A percentile compares a stretch with the other conserved stretches of the same genome.
Evolutionary conservation across 371 early-diverging fungal species (phyloP).

Genomic region (Nematocida ausubeli): DNA sequence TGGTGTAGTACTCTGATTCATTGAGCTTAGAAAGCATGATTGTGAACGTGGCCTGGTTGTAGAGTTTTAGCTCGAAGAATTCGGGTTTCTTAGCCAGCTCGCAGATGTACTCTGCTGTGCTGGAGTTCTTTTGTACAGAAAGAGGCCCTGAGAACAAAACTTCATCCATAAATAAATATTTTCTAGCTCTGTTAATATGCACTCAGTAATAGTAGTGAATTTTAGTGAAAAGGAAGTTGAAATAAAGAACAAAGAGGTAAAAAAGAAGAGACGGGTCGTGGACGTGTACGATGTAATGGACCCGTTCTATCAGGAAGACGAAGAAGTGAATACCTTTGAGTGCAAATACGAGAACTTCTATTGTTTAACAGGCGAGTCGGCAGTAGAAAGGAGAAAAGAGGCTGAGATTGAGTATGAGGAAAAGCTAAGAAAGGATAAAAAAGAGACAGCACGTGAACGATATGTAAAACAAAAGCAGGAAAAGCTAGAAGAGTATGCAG

Average conservation of each 20-base stretch:
- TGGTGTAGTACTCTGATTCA: constrained; percentile 62
- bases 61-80: constrained; percentile 12
- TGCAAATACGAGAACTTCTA: constrained; percentile 43
- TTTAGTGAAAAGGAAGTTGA: constrained; percentile 32
- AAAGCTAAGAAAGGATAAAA: constrained; percentile 44
- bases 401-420: not conserved
- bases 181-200: constrained; percentile 21
- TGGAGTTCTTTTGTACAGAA: not conserved
- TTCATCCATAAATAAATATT: constrained; percentile 30
- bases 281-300: constrained; percentile 38
- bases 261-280: constrained; percentile 29
- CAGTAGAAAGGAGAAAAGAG: constrained; percentile 7
- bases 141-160: not conserved
- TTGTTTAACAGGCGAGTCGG: constrained; percentile 31
- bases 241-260: not conserved
- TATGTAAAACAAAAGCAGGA: constrained; percentile 22
- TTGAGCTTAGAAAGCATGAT: constrained; percentile 14
- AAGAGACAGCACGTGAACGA: constrained; percentile 17
- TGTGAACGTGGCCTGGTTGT: constrained; percentile 34
- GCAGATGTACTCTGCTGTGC: constrained; percentile 14
- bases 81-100: constrained; percentile 4
- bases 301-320: constrained; percentile 52
- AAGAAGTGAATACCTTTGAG: constrained; percentile 19
- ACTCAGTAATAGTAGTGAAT: constrained; percentile 10
- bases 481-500: constrained; percentile 4